Base-by-base conservation (phyloP, 352 stramenopile species). In the Globisporangium megalacanthum region DNA sequence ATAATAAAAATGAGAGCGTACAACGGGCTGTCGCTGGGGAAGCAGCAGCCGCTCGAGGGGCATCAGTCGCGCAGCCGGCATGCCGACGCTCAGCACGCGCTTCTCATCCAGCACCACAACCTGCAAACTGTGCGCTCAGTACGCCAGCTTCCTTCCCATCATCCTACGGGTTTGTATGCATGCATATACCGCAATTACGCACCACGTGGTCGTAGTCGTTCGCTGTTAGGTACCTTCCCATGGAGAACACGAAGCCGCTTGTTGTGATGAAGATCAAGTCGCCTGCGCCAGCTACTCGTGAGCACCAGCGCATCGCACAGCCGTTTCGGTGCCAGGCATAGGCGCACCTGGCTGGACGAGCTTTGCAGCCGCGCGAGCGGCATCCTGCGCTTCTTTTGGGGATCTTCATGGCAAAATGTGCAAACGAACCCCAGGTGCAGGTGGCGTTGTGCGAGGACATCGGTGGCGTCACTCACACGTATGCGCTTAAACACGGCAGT, bases 221-320 rank as follows among this genome's bases (percentile, higher is more conserved):
- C 45, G 79, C 68, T 4, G 74, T 83, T 36, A 86, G 29, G 47
- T 75, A 87, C 50, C 81, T 70, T 29, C 69, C 78, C 39, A 84
- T 65, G 17, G 78, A 91, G 51, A 88, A 91, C 8, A 88, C 59
- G 54, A 87, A 72, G 14, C 81, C 81, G 54, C 68, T 85, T 4
- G 81, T 89, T 2, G 78, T 91, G 60, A 89, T 91, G 58, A 91
- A 91, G 52, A 91, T 87, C 47, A 91, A 44, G 58, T 91, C 81
- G 42, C 81, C 81, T 90, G n/a, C 8, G 37, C 42, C 41, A 20
- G 15, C 42, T 17, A 14, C n/a, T 19, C n/a, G 17, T 48, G 42
- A 48, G 17, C 42, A 3, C 15, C 15, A 47, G 15, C 11, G 35
- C 35, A 13, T 29, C 10, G 17, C 13, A 19, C 7, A 13, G 6